Conservation (phyloP, 306 rosid species). For the Rubus idaeus region DNA sequence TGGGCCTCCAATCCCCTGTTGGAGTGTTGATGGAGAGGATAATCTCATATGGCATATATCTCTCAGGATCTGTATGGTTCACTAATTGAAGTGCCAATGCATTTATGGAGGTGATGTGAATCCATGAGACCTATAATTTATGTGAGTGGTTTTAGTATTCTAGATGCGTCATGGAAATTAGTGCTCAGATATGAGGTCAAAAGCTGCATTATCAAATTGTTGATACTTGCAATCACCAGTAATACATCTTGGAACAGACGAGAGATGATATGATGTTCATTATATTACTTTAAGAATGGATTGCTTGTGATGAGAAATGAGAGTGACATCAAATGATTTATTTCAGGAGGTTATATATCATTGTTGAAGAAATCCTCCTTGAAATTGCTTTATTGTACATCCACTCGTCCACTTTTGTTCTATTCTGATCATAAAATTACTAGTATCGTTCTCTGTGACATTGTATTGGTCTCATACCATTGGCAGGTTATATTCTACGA, state of each 20-base stretch:
- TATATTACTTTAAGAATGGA: too few species aligned
- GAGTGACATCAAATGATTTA: too few species aligned
- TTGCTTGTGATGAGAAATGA: too few species aligned
- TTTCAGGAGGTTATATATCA: not conserved
- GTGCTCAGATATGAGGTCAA: not conserved
- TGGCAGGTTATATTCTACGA: slow-evolving; percentile 87
- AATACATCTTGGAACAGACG: too few species aligned
- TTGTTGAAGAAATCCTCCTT: not conserved
- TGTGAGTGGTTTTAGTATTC: too few species aligned
- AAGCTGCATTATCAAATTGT: not conserved
- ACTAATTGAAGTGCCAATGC: not conserved
- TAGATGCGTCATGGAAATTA: not conserved
- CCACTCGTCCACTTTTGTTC: not conserved
- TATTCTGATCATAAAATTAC: not conserved
- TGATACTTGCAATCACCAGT: not conserved
- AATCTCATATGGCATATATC: not conserved
- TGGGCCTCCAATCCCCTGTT: not conserved
- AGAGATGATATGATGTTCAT: too few species aligned
- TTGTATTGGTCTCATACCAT: not conserved
- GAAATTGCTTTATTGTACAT: slow-evolving; percentile 7
- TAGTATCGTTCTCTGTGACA: not conserved
- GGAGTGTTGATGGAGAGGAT: not conserved
- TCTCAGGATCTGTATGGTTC: not conserved
- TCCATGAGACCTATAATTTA: not conserved
- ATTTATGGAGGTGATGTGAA: not conserved